Conservation (phyloP, 441 rosid species). For the Caryocar brasiliense region DNA sequence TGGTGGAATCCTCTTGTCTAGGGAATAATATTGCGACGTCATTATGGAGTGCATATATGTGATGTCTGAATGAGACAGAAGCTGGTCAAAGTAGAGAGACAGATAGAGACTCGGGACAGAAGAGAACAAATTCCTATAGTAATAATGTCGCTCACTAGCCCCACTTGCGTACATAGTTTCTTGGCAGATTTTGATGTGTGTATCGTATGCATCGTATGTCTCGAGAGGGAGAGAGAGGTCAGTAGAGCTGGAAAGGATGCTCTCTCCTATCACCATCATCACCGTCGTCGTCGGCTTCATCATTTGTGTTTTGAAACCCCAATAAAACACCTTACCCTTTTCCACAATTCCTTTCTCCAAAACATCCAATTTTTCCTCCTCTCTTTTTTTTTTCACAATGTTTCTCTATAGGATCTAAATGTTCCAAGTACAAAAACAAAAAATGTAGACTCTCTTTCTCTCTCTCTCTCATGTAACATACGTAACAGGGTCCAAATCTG, state of each 20-base stretch:
- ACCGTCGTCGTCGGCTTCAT: constrained; percentile 33
- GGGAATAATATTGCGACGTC: too few relatives aligned
- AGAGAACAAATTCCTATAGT: too few relatives aligned
- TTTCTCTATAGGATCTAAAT: too few relatives aligned
- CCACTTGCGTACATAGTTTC: too few relatives aligned
- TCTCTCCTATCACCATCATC: constrained; percentile 24
- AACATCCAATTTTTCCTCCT: background rate
- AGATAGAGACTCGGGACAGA: too few relatives aligned
- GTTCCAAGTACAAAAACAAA: too few relatives aligned
- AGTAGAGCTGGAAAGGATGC: constrained; percentile 32
- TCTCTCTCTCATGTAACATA: constrained; percentile 9
- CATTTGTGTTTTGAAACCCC: constrained; percentile 39
- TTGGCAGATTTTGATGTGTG: too few relatives aligned
- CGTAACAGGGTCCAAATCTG: constrained; percentile 3
- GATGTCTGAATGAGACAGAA: too few relatives aligned
- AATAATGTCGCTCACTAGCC: too few relatives aligned
- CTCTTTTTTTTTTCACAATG: background rate
- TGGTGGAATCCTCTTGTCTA: too few relatives aligned
- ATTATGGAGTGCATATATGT: too few relatives aligned
- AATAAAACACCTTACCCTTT: background rate
- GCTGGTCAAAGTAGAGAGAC: too few relatives aligned
- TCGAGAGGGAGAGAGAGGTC: constrained; percentile 3
- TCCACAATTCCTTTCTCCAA: background rate
- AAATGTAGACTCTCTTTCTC: background rate
- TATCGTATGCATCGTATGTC: background rate